phyloP scores from a whole-genome alignment of 257 asterid genomes.

The Misopates orontium region DNA sequence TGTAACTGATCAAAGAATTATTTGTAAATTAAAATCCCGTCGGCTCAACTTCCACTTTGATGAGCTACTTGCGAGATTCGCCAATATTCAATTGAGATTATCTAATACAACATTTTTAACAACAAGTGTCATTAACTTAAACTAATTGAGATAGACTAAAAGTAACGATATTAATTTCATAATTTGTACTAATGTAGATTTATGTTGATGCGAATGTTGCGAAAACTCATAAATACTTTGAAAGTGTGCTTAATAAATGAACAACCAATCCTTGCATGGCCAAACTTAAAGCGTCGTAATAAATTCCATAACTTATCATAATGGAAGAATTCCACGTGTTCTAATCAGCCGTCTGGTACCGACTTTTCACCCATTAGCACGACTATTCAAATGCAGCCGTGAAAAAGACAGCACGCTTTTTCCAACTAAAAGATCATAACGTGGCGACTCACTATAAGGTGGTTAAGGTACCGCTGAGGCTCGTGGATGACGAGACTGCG shows the following conservation, averaged over 20 bases:
- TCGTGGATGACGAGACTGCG: conserved; percentile 21
- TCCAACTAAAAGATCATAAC: neutral
- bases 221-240: neutral
- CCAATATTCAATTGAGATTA: no score
- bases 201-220: neutral
- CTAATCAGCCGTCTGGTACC: neutral
- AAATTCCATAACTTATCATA: neutral
- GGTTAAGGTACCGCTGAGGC: conserved; percentile 1
- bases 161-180: no score
- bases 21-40: no score
- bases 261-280: conserved; percentile 2
- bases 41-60: no score
- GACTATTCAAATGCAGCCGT: neutral
- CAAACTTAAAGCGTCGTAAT: neutral
- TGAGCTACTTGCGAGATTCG: no score
- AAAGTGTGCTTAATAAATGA: conserved; percentile 4
- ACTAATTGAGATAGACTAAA: no score
- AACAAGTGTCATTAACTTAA: no score
- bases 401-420: conserved; percentile 8
- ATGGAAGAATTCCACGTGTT: conserved; percentile 11
- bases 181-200: no score
- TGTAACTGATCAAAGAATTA: no score
- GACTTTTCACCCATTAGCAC: neutral
- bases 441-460: conserved; percentile 13
- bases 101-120: no score